These are phyloP conservation scores for Phaseolus lunatus DNA, from an alignment of 306 rosid genomes.

Conservation along the genomic window DNA sequence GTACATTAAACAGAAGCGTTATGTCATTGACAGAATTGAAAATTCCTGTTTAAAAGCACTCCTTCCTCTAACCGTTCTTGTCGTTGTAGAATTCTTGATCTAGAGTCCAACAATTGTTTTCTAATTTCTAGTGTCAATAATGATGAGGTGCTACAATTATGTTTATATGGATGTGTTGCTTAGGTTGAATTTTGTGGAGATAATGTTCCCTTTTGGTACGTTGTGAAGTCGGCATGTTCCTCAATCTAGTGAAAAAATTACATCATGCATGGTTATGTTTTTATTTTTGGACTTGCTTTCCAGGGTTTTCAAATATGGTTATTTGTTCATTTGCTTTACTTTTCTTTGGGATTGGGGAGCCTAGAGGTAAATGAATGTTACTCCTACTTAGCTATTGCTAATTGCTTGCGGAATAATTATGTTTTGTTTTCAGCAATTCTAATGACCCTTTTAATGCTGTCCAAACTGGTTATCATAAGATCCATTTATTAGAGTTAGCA, in stretches of 20 bases:
- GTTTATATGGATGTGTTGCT: background rate
- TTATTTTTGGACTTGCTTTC: background rate
- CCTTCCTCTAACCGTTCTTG: background rate
- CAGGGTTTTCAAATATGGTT: background rate
- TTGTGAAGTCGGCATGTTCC: background rate
- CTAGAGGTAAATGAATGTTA: slow-evolving; percentile 12
- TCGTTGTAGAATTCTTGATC: background rate
- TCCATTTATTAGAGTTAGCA: background rate
- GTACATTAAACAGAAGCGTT: background rate
- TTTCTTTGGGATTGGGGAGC: slow-evolving; percentile 17
- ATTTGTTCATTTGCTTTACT: slow-evolving; percentile 20
- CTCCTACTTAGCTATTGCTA: background rate
- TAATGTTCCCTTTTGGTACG: background rate
- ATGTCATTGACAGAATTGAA: background rate
- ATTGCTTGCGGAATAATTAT: background rate
- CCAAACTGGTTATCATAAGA: background rate
- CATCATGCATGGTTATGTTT: slow-evolving; percentile 1
- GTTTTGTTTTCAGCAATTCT: slow-evolving; percentile 16
- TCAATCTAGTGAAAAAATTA: slow-evolving; percentile 12
- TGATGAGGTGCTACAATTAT: background rate
- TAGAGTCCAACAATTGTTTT: slow-evolving; percentile 8
- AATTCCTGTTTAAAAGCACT: background rate
- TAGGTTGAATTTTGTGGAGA: background rate
- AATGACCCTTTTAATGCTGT: background rate
- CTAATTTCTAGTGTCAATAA: background rate